Percentiles rank a stretch among this genome's conserved stretches.
Evolutionary conservation across 495 filamentous ascomycete species (phyloP).

Genomic region (Penicillium parvum): DNA sequence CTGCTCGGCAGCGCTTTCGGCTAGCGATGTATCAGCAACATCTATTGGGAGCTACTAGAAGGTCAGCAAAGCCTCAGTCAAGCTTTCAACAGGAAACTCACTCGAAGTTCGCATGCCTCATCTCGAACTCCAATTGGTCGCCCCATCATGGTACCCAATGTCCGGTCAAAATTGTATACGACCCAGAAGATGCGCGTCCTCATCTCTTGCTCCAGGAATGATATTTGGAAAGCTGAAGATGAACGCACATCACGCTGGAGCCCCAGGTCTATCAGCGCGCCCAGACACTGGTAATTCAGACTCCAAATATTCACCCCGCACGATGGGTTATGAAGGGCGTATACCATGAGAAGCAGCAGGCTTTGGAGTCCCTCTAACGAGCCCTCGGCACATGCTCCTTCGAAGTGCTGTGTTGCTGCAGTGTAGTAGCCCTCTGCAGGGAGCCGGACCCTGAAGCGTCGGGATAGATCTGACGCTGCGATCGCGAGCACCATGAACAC

Average conservation of each 20-base stretch:
- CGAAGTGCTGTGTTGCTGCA: slow-evolving; percentile 39
- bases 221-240: slow-evolving; percentile 28
- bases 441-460: slow-evolving; percentile 35
- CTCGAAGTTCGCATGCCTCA: slow-evolving; percentile 45
- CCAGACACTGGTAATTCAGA: slow-evolving; percentile 46
- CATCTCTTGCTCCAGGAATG: slow-evolving; percentile 44
- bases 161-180: slow-evolving; percentile 43
- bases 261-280: slow-evolving; percentile 42
- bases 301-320: slow-evolving; percentile 46
- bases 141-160: slow-evolving; percentile 46
- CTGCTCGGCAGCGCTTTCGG: background rate
- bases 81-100: slow-evolving; percentile 13
- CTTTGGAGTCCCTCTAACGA: slow-evolving; percentile 40
- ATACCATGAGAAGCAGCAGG: slow-evolving; percentile 42
- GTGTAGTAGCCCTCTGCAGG: slow-evolving; percentile 42
- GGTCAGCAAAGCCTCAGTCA: background rate
- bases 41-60: slow-evolving; percentile 25
- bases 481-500: slow-evolving; percentile 46
- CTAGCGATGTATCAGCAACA: slow-evolving; percentile 28
- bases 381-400: slow-evolving; percentile 33
- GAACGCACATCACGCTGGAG: slow-evolving; percentile 41
- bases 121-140: slow-evolving; percentile 46
- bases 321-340: slow-evolving; percentile 43
- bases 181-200: slow-evolving; percentile 48
- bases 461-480: slow-evolving; percentile 37